Conservation (phyloP, 108 stramenopile genomes). For the Mediolabrus comicus region DNA sequence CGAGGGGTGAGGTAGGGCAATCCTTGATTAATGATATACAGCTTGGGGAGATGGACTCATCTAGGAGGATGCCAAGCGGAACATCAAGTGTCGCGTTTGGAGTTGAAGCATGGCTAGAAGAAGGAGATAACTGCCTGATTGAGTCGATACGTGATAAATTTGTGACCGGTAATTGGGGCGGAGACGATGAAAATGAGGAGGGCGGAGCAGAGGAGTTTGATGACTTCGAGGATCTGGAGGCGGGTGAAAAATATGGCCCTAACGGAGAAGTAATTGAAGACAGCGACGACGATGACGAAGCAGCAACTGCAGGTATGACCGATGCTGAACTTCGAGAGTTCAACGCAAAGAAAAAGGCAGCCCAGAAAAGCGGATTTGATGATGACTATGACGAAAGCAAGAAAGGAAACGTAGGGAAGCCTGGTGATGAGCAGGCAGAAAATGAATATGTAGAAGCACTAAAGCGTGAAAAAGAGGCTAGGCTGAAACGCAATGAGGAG, state of each 20-base stretch:
- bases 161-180: conserved; percentile 96
- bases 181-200: conserved; percentile 40
- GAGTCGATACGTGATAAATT: conserved; percentile 89
- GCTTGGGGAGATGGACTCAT: conserved; percentile 74
- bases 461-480: conserved; percentile 84
- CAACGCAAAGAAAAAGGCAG: conserved; percentile 80
- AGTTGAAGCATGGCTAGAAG: conserved; percentile 67
- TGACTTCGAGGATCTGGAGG: conserved; percentile 95
- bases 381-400: conserved; percentile 86
- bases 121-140: conserved; percentile 75
- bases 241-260: conserved; percentile 77
- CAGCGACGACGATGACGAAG: conserved; percentile 46
- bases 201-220: conserved; percentile 57
- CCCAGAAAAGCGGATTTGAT: conserved; percentile 78
- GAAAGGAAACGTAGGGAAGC: conserved; percentile 51
- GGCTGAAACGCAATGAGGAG: conserved; percentile 72
- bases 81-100: conserved; percentile 41
- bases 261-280: conserved; percentile 55
- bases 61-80: conserved; percentile 23
- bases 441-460: conserved; percentile 75
- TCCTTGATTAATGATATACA: conserved; percentile 47
- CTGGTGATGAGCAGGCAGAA: conserved; percentile 74
- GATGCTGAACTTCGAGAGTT: conserved; percentile 84
- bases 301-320: conserved; percentile 64
- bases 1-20: conserved; percentile 11